Conservation (phyloP, 2,329 filamentous ascomycete species). For the Chaetomiaceae sp. region DNA sequence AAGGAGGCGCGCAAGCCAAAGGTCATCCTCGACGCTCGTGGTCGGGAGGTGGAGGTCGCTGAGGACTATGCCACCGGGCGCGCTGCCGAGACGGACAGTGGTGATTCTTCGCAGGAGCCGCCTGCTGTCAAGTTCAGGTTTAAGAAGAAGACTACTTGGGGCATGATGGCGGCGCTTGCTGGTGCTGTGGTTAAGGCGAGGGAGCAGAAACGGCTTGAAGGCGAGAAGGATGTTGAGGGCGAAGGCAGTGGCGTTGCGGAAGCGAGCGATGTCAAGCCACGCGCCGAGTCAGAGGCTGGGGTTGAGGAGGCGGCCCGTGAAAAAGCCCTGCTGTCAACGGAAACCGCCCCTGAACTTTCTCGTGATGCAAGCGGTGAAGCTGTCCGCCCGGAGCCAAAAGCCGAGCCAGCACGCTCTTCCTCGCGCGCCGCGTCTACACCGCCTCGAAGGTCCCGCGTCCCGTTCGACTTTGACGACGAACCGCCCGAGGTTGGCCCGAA, state of each 20-base stretch:
- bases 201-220: conserved; percentile 12
- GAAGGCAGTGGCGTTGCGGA: conserved; percentile 7
- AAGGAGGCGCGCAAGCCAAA: conserved; percentile 23
- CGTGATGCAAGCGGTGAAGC: neutral
- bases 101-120: conserved; percentile 34
- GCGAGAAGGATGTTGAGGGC: neutral
- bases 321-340: neutral
- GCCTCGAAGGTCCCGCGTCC: conserved; percentile 25
- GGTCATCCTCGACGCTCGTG: conserved; percentile 36
- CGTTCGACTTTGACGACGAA: conserved; percentile 37
- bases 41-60: conserved; percentile 40
- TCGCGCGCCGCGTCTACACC: conserved; percentile 11
- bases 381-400: neutral
- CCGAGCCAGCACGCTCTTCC: neutral
- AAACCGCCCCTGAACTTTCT: neutral
- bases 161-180: conserved; percentile 43
- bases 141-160: conserved; percentile 39
- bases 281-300: neutral
- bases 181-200: conserved; percentile 24
- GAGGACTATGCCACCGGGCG: conserved; percentile 31
- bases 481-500: conserved; percentile 56
- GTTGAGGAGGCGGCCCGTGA: neutral
- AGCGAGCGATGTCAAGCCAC: neutral
- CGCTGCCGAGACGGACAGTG: conserved; percentile 48
- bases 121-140: conserved; percentile 15